Evolutionary conservation across 306 rosid genomes (phyloP).

Genomic region (Quercus aquifolioides): DNA sequence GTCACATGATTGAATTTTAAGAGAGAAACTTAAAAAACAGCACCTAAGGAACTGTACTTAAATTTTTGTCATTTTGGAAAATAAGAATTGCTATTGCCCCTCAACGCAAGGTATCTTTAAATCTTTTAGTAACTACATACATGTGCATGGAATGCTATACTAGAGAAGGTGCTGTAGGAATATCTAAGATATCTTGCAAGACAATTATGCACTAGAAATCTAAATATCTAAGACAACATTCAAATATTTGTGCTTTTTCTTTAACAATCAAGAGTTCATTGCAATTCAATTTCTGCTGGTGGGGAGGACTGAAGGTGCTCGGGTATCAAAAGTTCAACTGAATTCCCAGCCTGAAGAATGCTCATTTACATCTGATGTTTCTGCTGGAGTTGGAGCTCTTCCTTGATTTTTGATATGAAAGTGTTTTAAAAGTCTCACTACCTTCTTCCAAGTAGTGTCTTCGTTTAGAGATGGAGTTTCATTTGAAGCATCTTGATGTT

Average conservation of each 20-base stretch:
- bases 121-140: not conserved
- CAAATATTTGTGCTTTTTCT: no score
- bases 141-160: not conserved
- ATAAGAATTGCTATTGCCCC: not conserved
- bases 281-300: constrained; percentile 21
- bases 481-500: not conserved
- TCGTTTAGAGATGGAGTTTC: not conserved
- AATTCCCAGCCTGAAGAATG: constrained; percentile 26
- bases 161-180: not conserved
- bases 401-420: not conserved
- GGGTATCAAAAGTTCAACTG: constrained; percentile 15
- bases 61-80: no score
- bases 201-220: not conserved
- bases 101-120: no score
- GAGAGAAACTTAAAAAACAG: fast-evolving
- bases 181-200: no score
- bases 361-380: not conserved
- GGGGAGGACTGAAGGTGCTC: constrained; percentile 6
- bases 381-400: constrained; percentile 21
- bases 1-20: no score
- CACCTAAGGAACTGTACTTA: fast-evolving
- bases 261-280: not conserved
- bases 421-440: not conserved
- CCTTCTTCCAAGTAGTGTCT: constrained; percentile 8
- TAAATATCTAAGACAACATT: not conserved